Conservation (phyloP, 345 rosid species). For the Populus davidiana region DNA sequence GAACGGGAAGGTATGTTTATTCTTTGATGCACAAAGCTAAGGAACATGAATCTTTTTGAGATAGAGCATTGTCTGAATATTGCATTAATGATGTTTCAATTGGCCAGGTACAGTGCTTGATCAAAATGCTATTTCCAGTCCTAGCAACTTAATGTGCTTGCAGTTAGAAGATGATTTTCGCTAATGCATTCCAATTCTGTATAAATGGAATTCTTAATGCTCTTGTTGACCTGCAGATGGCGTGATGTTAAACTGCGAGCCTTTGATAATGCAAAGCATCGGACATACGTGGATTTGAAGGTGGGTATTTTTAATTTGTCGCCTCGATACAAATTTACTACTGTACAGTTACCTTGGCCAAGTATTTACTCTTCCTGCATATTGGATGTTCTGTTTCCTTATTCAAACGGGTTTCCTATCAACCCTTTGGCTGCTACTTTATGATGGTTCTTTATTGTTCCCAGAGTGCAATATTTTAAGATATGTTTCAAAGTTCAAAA, state of each 20-base stretch:
- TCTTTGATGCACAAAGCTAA: not conserved
- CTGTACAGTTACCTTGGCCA: not conserved
- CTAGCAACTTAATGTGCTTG: not conserved
- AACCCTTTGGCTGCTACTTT: not conserved
- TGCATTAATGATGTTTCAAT: not conserved
- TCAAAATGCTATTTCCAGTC: not conserved
- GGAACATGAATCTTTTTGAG: not conserved
- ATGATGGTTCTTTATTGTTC: slow-evolving; percentile 1
- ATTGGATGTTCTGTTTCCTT: not conserved
- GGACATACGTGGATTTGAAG: slow-evolving; percentile 96
- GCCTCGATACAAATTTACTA: not conserved
- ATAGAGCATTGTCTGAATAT: not conserved
- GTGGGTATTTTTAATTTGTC: slow-evolving; percentile 25
- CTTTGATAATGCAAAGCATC: slow-evolving; percentile 87
- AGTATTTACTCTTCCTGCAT: not conserved
- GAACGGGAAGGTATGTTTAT: slow-evolving; percentile 81
- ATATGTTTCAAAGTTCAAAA: slow-evolving; percentile 11
- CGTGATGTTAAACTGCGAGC: slow-evolving; percentile 93
- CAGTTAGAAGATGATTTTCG: not conserved
- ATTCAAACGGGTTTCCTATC: not conserved
- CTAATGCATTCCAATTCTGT: not conserved
- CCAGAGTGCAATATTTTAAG: not conserved
- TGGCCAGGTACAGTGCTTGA: not conserved
- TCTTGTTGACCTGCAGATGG: slow-evolving; percentile 56
- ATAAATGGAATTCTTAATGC: not conserved